Evolutionary conservation across 2,329 filamentous ascomycete genomes (phyloP), one percentile per base, ranked within the genome.

Genomic region (Parastagonospora nodorum): DNA sequence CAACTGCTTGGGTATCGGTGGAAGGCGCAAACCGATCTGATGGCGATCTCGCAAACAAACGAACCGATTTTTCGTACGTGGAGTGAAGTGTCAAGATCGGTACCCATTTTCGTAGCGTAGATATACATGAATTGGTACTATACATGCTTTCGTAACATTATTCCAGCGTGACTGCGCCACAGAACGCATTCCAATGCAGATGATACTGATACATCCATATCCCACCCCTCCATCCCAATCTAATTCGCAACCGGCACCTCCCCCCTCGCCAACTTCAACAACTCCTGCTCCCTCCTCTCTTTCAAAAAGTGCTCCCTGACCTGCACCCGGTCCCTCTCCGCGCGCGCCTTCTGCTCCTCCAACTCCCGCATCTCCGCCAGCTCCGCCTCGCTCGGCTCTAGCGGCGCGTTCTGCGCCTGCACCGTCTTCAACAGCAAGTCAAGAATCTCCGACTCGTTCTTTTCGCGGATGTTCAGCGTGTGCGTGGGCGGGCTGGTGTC

Each of bases 361-460:
- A 89, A 63, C 60, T 83, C 79, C 57, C 75, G 74, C 73, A 88
- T 74, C 74, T 86, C 80, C 44, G 77, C 74, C 51, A 78, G 65
- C 61, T 92, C 88, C 65, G 86, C 80, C 2, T 76, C 72, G 1
- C 82, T 86, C 2, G 86, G 78, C 53, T 80, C 64, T 1, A 92
- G 69, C 19, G 76, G 68, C 24, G 77, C 19, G 3, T 39, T 5
- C 6, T 12, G 72, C 8, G 87, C 88, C 15, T 82, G 82, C 15
- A 87, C 89, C 71, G 85, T 78, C 50, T 77, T 74, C 33, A 91
- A 69, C 45, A 92, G 79, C 50, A 83, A 79, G 42, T 80, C 74
- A 14, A 91, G 75, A 53, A 92, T 92, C 31, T 84, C 78, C 2
- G 79, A 76, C 37, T 84, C 85, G 51, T 78, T 78, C 61, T 82